Conservation (phyloP, 2,329 filamentous ascomycete genomes). For the Monosporascus sp. region DNA sequence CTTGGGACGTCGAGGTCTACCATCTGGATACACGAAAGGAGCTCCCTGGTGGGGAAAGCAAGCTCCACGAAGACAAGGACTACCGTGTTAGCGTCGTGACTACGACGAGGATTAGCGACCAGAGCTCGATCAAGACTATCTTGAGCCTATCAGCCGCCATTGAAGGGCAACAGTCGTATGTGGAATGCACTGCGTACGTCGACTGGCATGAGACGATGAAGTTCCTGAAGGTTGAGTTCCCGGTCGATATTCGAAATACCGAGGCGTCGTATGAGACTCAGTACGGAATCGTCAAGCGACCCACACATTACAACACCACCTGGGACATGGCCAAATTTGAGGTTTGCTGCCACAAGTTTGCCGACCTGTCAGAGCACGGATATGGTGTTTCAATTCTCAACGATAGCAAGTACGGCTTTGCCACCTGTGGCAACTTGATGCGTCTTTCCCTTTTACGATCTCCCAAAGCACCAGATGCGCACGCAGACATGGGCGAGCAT, state of each 20-base stretch:
- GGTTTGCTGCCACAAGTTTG: conserved; percentile 93
- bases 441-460: conserved; percentile 78
- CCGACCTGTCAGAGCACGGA: conserved; percentile 79
- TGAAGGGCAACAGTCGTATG: conserved; percentile 58
- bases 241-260: conserved; percentile 82
- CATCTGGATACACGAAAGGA: conserved; percentile 83
- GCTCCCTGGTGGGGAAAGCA: conserved; percentile 62
- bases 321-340: conserved; percentile 99
- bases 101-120: conserved; percentile 79
- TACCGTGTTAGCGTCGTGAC: conserved; percentile 79
- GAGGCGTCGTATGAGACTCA: conserved; percentile 95
- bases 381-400: conserved; percentile 93
- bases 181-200: conserved; percentile 81
- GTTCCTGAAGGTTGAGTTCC: conserved; percentile 98
- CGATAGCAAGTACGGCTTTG: conserved; percentile 94
- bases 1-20: conserved; percentile 96
- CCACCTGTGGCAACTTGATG: conserved; percentile 84
- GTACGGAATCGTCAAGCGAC: conserved; percentile 80
- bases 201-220: conserved; percentile 97
- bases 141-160: conserved; percentile 71
- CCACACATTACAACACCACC: conserved; percentile 95
- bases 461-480: conserved; percentile 86
- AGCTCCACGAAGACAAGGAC: conserved; percentile 64
- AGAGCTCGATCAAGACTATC: conserved; percentile 81
- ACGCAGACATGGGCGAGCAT: conserved; percentile 91